These are phyloP conservation scores for Colletotrichum cereale DNA, from an alignment of 2,329 filamentous ascomycete species.

Conservation along the genomic window DNA sequence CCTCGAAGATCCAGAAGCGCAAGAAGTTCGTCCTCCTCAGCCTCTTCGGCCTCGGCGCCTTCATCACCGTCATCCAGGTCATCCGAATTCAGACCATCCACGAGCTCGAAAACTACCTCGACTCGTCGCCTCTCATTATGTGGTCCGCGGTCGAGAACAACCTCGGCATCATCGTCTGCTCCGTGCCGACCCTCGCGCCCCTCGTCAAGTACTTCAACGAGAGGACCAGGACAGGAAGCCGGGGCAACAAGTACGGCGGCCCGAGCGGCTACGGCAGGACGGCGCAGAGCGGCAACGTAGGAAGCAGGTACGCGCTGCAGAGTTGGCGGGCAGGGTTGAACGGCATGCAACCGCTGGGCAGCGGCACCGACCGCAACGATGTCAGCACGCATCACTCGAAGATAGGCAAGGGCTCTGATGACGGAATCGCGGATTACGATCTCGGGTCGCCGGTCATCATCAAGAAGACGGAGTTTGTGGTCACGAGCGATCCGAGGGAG, in stretches of 20 bases:
- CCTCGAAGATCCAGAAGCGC: constrained; percentile 52
- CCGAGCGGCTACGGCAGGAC: constrained; percentile 40
- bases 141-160: constrained; percentile 62
- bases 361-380: constrained; percentile 32
- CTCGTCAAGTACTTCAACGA: constrained; percentile 54
- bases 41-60: constrained; percentile 62
- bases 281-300: not conserved
- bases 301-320: constrained; percentile 46
- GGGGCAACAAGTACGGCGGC: constrained; percentile 40
- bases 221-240: constrained; percentile 41
- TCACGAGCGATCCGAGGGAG: constrained; percentile 27
- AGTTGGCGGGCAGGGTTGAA: constrained; percentile 44
- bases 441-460: constrained; percentile 24
- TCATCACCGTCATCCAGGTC: constrained; percentile 64
- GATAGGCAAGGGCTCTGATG: constrained; percentile 19
- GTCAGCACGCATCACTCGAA: constrained; percentile 5
- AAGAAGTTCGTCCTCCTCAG: constrained; percentile 58
- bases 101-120: constrained; percentile 57
- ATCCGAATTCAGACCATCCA: constrained; percentile 63
- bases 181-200: constrained; percentile 58
- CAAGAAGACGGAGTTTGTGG: constrained; percentile 39
- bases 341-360: constrained; percentile 43
- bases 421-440: constrained; percentile 32
- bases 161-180: constrained; percentile 59
- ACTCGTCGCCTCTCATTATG: constrained; percentile 57